Percentiles rank a stretch among this genome's conserved stretches.
Conservation (phyloP, 2,329 filamentous ascomycete species). For the Monilinia vaccinii-corymbosi region DNA sequence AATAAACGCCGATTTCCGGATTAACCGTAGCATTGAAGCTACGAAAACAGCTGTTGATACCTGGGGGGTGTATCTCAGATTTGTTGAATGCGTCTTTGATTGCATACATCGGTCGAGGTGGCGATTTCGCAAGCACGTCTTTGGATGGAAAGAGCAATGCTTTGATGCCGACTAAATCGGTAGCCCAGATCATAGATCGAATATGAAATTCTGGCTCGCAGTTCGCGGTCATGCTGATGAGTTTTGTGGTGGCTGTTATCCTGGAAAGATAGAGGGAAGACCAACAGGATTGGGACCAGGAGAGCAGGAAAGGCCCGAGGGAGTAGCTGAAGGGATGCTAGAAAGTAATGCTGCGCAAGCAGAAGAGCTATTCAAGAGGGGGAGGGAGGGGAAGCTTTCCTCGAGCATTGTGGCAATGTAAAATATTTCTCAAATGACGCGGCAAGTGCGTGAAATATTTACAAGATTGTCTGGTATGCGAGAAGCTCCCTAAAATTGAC, state of each 20-base stretch:
- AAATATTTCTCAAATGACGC: too few species aligned
- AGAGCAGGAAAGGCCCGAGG: constrained; percentile 25
- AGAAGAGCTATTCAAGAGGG: neutral
- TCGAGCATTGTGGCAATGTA: too few species aligned
- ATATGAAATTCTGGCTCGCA: constrained; percentile 23
- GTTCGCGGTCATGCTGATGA: constrained; percentile 27
- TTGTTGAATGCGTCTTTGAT: neutral
- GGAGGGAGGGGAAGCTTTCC: neutral
- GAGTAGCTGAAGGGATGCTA: neutral
- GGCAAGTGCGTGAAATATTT: neutral
- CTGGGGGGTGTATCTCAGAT: constrained; percentile 8
- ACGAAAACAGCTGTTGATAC: constrained; percentile 25
- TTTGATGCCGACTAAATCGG: constrained; percentile 20
- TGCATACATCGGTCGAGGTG: neutral
- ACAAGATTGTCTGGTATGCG: neutral
- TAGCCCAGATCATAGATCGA: constrained; percentile 28
- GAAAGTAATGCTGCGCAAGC: neutral
- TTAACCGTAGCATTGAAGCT: constrained; percentile 18
- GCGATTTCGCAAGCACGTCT: constrained; percentile 10
- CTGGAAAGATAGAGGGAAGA: constrained; percentile 21
- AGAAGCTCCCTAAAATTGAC: neutral
- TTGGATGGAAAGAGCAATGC: constrained; percentile 20
- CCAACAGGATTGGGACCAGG: constrained; percentile 25
- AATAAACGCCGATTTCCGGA: constrained; percentile 20
- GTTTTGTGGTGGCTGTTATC: constrained; percentile 22